Evolutionary conservation across 768 basidiomycete species (phyloP).

Genomic region (Russula compacta): DNA sequence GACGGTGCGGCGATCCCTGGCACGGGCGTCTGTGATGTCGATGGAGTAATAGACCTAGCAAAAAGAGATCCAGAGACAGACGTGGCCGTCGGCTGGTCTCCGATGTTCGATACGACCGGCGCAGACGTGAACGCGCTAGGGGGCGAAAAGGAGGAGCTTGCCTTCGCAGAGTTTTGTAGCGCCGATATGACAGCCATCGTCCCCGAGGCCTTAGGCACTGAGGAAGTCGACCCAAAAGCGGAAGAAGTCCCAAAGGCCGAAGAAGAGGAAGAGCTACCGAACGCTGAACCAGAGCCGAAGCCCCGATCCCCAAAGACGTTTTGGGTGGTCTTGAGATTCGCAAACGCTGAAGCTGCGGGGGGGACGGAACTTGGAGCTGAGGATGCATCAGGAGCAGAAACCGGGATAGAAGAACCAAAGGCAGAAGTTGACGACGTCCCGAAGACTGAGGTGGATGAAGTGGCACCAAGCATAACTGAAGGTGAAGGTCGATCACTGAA

Average conservation of each 20-base stretch:
- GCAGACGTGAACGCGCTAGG: constrained; percentile 6
- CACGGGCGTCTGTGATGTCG: background rate
- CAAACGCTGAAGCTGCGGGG: constrained; percentile 25
- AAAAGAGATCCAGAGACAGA: constrained; percentile 6
- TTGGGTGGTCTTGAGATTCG: constrained; percentile 27
- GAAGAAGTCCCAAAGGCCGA: constrained; percentile 20
- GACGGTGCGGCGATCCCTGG: background rate
- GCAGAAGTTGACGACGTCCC: constrained; percentile 12
- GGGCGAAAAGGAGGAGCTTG: background rate
- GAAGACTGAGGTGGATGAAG: constrained; percentile 21
- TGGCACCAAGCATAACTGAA: constrained; percentile 12
- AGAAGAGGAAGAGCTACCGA: constrained; percentile 13
- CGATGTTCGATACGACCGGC: background rate
- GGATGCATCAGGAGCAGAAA: constrained; percentile 4
- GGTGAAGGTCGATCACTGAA: constrained; percentile 26
- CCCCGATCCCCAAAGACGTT: constrained; percentile 28
- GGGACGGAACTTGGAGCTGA: constrained; percentile 2
- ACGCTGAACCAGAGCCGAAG: constrained; percentile 19
- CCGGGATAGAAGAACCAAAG: constrained; percentile 16
- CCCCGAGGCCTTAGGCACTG: background rate
- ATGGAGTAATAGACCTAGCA: background rate
- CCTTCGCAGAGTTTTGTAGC: background rate
- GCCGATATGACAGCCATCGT: background rate
- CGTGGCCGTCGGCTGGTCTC: background rate
- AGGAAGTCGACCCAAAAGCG: background rate